These are phyloP conservation scores for Phytophthora tubulina DNA, from an alignment of 352 stramenopile genomes.

Conservation along the genomic window DNA sequence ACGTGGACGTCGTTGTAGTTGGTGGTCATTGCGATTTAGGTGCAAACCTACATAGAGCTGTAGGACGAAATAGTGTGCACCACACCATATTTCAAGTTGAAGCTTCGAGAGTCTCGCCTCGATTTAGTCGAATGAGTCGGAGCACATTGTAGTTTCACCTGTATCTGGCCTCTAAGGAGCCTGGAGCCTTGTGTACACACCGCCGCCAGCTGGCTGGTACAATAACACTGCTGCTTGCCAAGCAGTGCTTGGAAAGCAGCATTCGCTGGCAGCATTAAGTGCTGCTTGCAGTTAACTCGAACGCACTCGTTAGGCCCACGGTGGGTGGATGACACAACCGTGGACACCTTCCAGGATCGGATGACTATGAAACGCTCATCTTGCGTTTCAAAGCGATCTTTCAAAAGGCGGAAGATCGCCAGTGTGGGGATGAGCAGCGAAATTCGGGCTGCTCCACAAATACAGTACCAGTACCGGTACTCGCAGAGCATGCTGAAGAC, in stretches of 20 bases:
- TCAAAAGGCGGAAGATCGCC: constrained; percentile 4
- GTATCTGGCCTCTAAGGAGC: neutral
- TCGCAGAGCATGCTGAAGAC: no score
- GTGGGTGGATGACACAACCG: constrained; percentile 2
- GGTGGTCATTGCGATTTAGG: constrained; percentile 15
- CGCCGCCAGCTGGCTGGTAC: no score
- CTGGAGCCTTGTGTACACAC: neutral
- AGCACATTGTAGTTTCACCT: neutral
- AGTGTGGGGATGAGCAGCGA: constrained; percentile 2
- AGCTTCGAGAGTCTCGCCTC: neutral
- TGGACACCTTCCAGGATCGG: neutral
- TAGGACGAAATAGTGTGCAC: neutral
- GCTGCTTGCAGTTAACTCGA: neutral
- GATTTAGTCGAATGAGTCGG: constrained; percentile 1
- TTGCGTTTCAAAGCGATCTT: constrained; percentile 37
- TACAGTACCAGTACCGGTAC: no score
- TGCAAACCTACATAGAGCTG: constrained; percentile 5
- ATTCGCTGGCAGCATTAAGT: neutral
- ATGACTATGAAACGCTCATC: neutral
- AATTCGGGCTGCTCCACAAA: neutral
- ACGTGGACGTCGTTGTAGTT: constrained; percentile 18
- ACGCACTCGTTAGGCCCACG: neutral
- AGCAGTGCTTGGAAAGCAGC: no score
- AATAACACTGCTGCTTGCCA: no score
- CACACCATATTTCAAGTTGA: constrained; percentile 17